Percentiles rank a stretch among this genome's conserved stretches.
phyloP scores from a whole-genome alignment of 2,329 filamentous ascomycete genomes.

The Aureobasidium sp. region DNA sequence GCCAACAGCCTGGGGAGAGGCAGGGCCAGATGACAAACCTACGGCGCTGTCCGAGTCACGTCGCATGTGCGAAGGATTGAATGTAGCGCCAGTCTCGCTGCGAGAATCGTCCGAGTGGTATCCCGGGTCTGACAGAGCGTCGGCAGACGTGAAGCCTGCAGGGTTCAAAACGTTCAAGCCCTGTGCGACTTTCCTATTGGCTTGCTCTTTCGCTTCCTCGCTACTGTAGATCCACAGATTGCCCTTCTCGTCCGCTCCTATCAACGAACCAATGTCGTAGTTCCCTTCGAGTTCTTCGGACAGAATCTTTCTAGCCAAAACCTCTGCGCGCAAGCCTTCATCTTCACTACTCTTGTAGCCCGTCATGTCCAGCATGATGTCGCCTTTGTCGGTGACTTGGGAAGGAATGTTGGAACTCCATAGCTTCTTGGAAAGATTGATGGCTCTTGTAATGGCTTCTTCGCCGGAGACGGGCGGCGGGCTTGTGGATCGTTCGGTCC shows the following conservation, averaged over 20 bases:
- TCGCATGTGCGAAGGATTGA: slow-evolving; percentile 48
- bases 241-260: slow-evolving; percentile 89
- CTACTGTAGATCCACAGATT: slow-evolving; percentile 99
- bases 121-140: slow-evolving; percentile 84
- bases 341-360: slow-evolving; percentile 93
- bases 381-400: slow-evolving; percentile 83
- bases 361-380: slow-evolving; percentile 97
- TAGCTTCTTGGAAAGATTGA: slow-evolving; percentile 77
- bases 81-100: slow-evolving; percentile 38
- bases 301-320: slow-evolving; percentile 87
- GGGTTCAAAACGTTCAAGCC: slow-evolving; percentile 40
- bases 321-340: slow-evolving; percentile 82
- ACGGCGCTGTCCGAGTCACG: slow-evolving; percentile 65
- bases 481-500: slow-evolving; percentile 56
- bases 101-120: slow-evolving; percentile 82
- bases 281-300: slow-evolving; percentile 89
- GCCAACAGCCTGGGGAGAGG: slow-evolving; percentile 44
- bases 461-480: slow-evolving; percentile 64
- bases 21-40: slow-evolving; percentile 54
- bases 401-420: slow-evolving; percentile 87
- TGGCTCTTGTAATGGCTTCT: slow-evolving; percentile 77
- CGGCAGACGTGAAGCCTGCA: slow-evolving; percentile 53
- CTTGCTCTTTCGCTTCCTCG: slow-evolving; percentile 88
- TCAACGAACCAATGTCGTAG: slow-evolving; percentile 91
- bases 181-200: slow-evolving; percentile 53